A percentile compares a stretch with the other conserved stretches of the same genome.
These are phyloP conservation scores for Rhizopogon vesiculosus DNA, from an alignment of 768 basidiomycete species.

Conservation along the genomic window DNA sequence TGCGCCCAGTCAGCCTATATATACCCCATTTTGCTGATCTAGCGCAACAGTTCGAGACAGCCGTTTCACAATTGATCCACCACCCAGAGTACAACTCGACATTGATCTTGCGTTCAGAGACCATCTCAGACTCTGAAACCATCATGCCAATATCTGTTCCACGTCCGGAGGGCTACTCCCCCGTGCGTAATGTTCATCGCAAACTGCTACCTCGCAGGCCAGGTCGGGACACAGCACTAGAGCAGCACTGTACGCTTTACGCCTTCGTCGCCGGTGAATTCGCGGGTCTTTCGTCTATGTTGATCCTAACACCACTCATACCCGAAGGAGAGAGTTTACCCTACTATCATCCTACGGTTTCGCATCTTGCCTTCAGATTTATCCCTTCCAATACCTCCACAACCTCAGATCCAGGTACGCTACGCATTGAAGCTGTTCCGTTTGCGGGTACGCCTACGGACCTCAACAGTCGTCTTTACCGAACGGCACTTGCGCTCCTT, in stretches of 20 bases:
- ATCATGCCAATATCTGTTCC: conserved; percentile 32
- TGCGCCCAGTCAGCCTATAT: conserved; percentile 8
- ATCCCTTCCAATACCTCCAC: conserved; percentile 28
- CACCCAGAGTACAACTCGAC: conserved; percentile 95
- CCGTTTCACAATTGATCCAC: conserved; percentile 66
- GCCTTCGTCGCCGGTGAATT: conserved; percentile 17
- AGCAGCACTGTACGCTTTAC: conserved; percentile 80
- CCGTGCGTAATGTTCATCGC: conserved; percentile 56
- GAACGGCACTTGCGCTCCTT: conserved; percentile 77
- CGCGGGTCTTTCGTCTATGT: conserved; percentile 25
- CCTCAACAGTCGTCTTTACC: conserved; percentile 61
- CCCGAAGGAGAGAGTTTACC: conserved; percentile 50
- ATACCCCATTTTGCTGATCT: not conserved
- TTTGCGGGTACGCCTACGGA: conserved; percentile 43
- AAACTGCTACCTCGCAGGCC: conserved; percentile 76
- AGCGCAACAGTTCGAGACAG: conserved; percentile 60
- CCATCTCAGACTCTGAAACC: conserved; percentile 34
- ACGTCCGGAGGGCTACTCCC: conserved; percentile 30
- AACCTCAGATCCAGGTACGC: conserved; percentile 16
- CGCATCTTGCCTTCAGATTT: conserved; percentile 80
- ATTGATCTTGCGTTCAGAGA: conserved; percentile 82
- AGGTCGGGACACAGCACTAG: conserved; percentile 63
- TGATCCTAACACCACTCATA: conserved; percentile 61
- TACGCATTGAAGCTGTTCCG: conserved; percentile 60
- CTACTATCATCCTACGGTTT: conserved; percentile 86